Base-by-base conservation (phyloP, 1,139 yeast species). In the Yamadazyma taylorii region DNA sequence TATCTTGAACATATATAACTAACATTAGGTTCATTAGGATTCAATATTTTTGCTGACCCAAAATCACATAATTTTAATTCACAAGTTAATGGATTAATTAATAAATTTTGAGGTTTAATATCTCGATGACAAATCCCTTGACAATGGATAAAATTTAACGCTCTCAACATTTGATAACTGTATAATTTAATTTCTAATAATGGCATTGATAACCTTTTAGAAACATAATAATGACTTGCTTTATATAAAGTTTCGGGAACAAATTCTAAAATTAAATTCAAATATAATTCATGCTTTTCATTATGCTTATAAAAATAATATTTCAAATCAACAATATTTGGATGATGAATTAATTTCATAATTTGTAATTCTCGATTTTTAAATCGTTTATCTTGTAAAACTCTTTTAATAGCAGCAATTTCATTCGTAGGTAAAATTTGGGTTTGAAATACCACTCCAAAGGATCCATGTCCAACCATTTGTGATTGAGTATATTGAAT, bases 391-490 rank as follows among this genome's bases (percentile, higher is more conserved):
- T 92, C 99, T 60, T 94, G 98, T 24, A 92, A 72, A 9, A 92
- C 98, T 47, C 95, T 76, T 63, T 92, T 92, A 60, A 94, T 88
- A 40, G 98, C 99, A 17, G 94, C 95, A 25, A 73, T 65, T 54
- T 83, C 87, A 43, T 85, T 81, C 25, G 85, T 73, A 17, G 95
- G 92, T 47, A 79, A 61, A 32, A 92, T 73, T 43, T 79, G 82
- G 8, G 96, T 88, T 53, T 88, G 95, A 58, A 88, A 89, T 21
- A 92, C 98, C 24, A 89, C 92, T 4, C 98, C 98, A 68, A 92
- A 92, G 15, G 97, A 89, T 12, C 98, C 98, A 61, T 88, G 95
- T 13, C 98, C 98, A 36, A 90, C 95, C 73, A 90, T 90, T 53
- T 86, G 81, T 40, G 80, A 77, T 55, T 82, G 87, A 23, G 87